These are phyloP conservation scores for Zizania palustris DNA, from an alignment of 202 grass and related monocot genomes.

Conservation along the genomic window DNA sequence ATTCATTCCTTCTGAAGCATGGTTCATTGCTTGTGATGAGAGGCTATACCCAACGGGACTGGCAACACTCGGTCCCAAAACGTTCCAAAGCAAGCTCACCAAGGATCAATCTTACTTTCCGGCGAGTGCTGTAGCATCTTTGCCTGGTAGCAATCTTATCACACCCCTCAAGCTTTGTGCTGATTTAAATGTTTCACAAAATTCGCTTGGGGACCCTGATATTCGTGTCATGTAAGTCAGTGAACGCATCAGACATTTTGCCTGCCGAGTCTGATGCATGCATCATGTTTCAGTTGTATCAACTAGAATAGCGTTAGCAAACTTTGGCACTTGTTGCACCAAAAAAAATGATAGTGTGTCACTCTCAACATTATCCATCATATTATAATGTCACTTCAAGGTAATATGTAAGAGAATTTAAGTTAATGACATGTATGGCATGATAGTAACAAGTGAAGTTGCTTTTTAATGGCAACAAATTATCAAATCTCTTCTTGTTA, in stretches of 20 bases:
- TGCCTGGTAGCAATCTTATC: background rate
- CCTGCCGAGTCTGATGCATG: background rate
- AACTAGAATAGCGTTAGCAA: background rate
- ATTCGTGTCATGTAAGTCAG: background rate
- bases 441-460: too few relatives aligned
- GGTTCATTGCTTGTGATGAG: slow-evolving; percentile 88
- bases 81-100: slow-evolving; percentile 60
- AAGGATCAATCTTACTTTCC: slow-evolving; percentile 89
- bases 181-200: background rate
- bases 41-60: slow-evolving; percentile 83
- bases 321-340: too few relatives aligned
- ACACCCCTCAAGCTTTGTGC: background rate
- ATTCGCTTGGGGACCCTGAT: background rate
- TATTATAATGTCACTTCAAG: too few relatives aligned
- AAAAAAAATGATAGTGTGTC: too few relatives aligned
- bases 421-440: too few relatives aligned
- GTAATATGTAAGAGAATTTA: too few relatives aligned
- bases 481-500: too few relatives aligned
- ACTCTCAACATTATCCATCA: too few relatives aligned
- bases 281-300: background rate
- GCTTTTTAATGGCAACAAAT: too few relatives aligned
- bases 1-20: slow-evolving; percentile 72
- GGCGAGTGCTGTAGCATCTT: slow-evolving; percentile 46
- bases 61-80: slow-evolving; percentile 84
- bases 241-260: background rate